Evolutionary conservation across 306 rosid species (phyloP).

Genomic region (Castanopsis chinensis): DNA sequence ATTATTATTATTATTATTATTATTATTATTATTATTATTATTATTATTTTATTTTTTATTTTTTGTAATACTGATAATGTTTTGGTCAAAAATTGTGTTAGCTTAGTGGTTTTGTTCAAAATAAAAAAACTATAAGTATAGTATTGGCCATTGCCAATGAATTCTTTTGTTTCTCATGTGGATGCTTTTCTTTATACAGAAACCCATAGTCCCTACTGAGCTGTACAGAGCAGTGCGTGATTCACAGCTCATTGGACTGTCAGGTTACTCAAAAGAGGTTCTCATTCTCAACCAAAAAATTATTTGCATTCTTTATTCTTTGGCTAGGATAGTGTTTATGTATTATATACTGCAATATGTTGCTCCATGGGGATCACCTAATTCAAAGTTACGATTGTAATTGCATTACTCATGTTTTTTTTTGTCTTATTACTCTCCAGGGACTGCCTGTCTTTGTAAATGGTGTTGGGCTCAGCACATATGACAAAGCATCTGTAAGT

Average conservation of each 20-base stretch:
- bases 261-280: conserved; percentile 96
- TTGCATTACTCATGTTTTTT: background rate
- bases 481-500: conserved; percentile 95
- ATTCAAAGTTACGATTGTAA: background rate
- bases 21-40: too few species aligned
- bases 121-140: background rate
- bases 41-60: too few species aligned
- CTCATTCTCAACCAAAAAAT: conserved; percentile 26
- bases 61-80: background rate
- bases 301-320: background rate
- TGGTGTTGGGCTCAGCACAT: conserved; percentile 87
- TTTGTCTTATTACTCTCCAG: conserved; percentile 35
- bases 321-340: background rate
- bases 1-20: background rate
- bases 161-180: conserved; percentile 16
- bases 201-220: conserved; percentile 76
- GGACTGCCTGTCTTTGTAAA: conserved; percentile 89
- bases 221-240: conserved; percentile 79
- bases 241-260: conserved; percentile 90
- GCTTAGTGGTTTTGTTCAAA: conserved; percentile 13
- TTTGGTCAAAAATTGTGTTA: background rate
- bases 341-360: conserved; percentile 2
- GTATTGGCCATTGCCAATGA: conserved; percentile 16
- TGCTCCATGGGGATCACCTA: background rate
- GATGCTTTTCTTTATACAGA: conserved; percentile 52